These are phyloP conservation scores for Paracamarosporium sp. DNA, from an alignment of 2,329 filamentous ascomycete genomes.

Conservation along the genomic window DNA sequence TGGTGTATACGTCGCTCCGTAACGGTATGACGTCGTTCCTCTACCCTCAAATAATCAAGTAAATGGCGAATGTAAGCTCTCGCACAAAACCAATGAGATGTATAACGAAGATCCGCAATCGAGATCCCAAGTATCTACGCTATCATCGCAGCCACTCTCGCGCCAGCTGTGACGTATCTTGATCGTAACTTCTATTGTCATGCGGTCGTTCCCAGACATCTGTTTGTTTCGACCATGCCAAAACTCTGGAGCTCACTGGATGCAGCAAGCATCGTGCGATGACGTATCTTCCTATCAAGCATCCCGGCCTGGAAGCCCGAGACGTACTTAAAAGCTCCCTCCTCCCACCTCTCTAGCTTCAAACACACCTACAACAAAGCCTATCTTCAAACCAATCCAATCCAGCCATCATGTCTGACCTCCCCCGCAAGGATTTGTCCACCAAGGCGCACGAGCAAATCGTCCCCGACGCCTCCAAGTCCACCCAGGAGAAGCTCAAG, in stretches of 20 bases:
- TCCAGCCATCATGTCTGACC: slow-evolving; percentile 64
- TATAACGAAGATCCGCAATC: background rate
- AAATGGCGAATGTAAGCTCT: background rate
- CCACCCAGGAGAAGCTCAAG: slow-evolving; percentile 64
- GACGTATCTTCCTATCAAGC: background rate
- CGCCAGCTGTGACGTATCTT: background rate
- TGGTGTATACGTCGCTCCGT: background rate
- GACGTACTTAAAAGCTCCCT: background rate
- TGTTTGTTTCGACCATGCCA: background rate
- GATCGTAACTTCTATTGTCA: background rate
- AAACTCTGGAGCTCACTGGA: background rate
- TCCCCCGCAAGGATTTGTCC: slow-evolving; percentile 66
- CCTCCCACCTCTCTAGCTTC: background rate
- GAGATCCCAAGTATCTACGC: background rate
- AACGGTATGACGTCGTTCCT: slow-evolving; percentile 4
- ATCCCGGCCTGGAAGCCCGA: background rate
- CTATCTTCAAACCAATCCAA: slow-evolving; percentile 26
- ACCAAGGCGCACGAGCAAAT: slow-evolving; percentile 63
- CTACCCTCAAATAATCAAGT: background rate
- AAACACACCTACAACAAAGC: slow-evolving; percentile 3
- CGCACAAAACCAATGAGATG: background rate
- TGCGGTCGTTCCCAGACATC: background rate
- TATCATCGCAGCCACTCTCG: background rate
- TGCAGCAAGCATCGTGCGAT: background rate
- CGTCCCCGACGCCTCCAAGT: slow-evolving; percentile 67